phyloP scores from a whole-genome alignment of 1,139 yeast species.

The Protomyces gravidus region DNA sequence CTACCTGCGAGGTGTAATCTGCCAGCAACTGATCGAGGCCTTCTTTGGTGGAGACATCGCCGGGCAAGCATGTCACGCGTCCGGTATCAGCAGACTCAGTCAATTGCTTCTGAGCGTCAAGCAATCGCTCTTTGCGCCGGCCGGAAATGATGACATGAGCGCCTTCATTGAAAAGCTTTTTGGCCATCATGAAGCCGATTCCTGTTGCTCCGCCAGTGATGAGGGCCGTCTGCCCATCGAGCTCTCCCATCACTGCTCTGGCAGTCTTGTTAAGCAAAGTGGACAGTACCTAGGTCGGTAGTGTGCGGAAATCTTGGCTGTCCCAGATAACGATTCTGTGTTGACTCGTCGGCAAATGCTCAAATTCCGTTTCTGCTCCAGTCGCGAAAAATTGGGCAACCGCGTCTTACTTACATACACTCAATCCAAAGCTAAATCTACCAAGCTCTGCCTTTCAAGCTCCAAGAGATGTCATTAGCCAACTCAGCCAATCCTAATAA shows the following conservation, averaged over 20 bases:
- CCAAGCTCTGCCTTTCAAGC: too few species aligned
- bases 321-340: too few species aligned
- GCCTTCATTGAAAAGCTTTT: conserved; percentile 34
- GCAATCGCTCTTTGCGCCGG: conserved; percentile 33
- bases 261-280: too few species aligned
- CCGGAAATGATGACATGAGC: conserved; percentile 36
- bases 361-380: too few species aligned
- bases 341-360: too few species aligned
- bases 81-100: conserved; percentile 16
- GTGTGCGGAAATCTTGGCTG: too few species aligned
- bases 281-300: too few species aligned
- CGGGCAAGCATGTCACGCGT: conserved; percentile 28
- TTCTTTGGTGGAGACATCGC: conserved; percentile 34
- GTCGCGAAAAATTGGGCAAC: too few species aligned
- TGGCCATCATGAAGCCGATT: conserved; percentile 35
- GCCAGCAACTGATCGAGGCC: conserved; percentile 30
- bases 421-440: too few species aligned
- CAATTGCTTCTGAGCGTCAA: conserved; percentile 24
- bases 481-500: too few species aligned
- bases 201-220: conserved; percentile 37
- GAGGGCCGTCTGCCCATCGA: conserved; percentile 33
- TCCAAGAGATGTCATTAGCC: too few species aligned
- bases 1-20: conserved; percentile 30
- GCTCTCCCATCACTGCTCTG: conserved; percentile 27
- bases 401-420: too few species aligned